These are phyloP conservation scores for Xylaria multiplex DNA, from an alignment of 2,329 filamentous ascomycete genomes.

Conservation along the genomic window DNA sequence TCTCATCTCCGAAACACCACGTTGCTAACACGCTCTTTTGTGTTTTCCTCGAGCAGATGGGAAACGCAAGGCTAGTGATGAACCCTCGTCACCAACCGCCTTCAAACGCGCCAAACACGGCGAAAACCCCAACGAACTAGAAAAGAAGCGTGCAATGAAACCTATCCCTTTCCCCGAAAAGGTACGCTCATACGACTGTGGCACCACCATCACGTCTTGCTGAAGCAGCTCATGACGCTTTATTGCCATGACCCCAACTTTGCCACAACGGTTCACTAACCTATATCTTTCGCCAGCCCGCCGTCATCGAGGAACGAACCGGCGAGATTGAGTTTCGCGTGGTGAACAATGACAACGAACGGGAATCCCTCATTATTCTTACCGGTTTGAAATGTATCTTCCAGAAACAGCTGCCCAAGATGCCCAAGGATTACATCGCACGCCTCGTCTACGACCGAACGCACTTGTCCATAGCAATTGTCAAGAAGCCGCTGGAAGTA, in stretches of 20 bases:
- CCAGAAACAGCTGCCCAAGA: conserved; percentile 97
- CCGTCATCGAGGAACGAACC: conserved; percentile 90
- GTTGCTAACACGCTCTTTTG: conserved; percentile 12
- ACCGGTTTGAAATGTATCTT: conserved; percentile 98
- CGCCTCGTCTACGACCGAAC: conserved; percentile 97
- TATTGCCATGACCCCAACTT: not conserved
- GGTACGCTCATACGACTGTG: conserved; percentile 54
- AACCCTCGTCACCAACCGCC: conserved; percentile 68
- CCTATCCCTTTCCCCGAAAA: conserved; percentile 91
- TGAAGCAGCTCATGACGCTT: not conserved
- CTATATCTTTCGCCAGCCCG: conserved; percentile 64
- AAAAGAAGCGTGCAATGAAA: conserved; percentile 65
- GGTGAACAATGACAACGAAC: conserved; percentile 92
- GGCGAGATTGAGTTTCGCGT: conserved; percentile 97
- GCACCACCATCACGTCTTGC: not conserved
- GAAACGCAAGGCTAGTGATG: conserved; percentile 79
- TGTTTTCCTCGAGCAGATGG: conserved; percentile 52
- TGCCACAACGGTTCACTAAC: conserved; percentile 4
- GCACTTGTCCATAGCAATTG: conserved; percentile 94
- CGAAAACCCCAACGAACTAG: conserved; percentile 54
- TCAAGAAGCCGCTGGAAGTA: conserved; percentile 96
- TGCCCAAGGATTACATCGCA: conserved; percentile 99
- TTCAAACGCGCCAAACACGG: conserved; percentile 71
- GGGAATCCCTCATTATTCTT: conserved; percentile 91
- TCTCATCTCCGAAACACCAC: not conserved